Base-by-base conservation (phyloP, 768 basidiomycete species). In the Boletellus sp. region DNA sequence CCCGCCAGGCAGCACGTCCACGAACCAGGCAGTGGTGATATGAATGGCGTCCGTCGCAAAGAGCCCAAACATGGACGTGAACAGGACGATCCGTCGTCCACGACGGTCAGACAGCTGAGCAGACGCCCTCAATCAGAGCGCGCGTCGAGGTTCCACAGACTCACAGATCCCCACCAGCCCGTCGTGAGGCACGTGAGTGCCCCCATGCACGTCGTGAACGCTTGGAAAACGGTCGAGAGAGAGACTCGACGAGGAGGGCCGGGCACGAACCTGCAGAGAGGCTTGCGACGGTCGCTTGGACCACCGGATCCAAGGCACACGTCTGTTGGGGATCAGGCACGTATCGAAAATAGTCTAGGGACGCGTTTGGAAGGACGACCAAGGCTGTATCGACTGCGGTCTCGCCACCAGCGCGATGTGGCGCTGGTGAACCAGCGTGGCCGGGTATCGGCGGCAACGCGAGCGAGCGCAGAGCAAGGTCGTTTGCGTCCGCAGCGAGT, bases 81-180 rank as follows among this genome's bases (percentile, higher is more conserved):
- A 72, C 69, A 95, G 68, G 48, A 89, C 74, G 22, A 65, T 70
- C 0, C 77, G 82, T 36, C 93, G 81, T 12, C 93, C 93, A 62
- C 78, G 68, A 15, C 87, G 77, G 68, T 96, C 93, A 6, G 88
- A 90, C 38, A 85, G 75, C 83, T 90, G 36, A 22, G 31, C 9
- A 19, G 22, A 47, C n/a, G 32, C 3, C 10, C 7, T 55, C 37
- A 51, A 44, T 12, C 8, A 16, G 38, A 36, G 8, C 28, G 12
- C 3, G 16, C 34, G n/a, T 16, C 19, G 10, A 32, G 20, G 5
- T 20, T 35, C 42, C 43, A 13, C 35, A 44, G 48, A 73, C 84
- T 65, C 67, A 87, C 86, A 46, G 84, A 77, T 48, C 87, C 87
- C 93, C 93, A 95, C 80, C 84, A 94, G 3, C 80, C 89, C 12